Evolutionary conservation across 768 basidiomycete genomes (phyloP).

Genomic region (Leucosporidium scottii): DNA sequence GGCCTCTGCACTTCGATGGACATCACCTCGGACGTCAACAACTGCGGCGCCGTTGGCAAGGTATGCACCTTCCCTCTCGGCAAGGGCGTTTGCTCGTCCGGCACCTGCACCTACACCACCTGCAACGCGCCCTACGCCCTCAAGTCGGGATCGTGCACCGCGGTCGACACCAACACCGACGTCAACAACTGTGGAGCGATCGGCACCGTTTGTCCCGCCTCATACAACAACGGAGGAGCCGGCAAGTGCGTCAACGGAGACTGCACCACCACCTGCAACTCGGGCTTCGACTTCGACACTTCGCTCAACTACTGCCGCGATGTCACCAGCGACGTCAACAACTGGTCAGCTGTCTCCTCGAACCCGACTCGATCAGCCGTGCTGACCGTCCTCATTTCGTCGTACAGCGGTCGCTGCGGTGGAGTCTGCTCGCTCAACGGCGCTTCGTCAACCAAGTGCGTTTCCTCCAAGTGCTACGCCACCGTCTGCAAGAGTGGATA

Average conservation of each 20-base stretch:
- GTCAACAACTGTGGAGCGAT: constrained; percentile 21
- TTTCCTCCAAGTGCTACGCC: constrained; percentile 18
- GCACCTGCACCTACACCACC: not conserved
- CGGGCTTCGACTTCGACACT: constrained; percentile 4
- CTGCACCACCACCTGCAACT: constrained; percentile 8
- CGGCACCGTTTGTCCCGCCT: constrained; percentile 14
- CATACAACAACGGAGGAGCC: constrained; percentile 9
- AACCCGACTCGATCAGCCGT: not conserved
- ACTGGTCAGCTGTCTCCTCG: not conserved
- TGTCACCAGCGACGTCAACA: not conserved
- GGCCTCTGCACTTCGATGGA: not conserved
- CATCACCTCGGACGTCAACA: not conserved
- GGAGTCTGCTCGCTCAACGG: constrained; percentile 19
- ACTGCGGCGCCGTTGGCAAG: constrained; percentile 15
- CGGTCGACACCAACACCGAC: constrained; percentile 11
- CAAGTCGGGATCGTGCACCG: constrained; percentile 12
- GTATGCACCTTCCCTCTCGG: constrained; percentile 3
- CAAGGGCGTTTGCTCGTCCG: not conserved
- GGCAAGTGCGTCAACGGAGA: constrained; percentile 1
- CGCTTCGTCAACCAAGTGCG: constrained; percentile 7
- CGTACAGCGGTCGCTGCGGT: constrained; percentile 23
- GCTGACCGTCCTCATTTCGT: not conserved
- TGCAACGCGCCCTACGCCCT: constrained; percentile 17
- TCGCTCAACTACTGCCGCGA: constrained; percentile 5
- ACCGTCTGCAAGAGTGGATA: constrained; percentile 12